Evolutionary conservation across 2,329 filamentous ascomycete genomes (phyloP), one percentile per base, ranked within the genome.

Genomic region (Fusarium piperis): DNA sequence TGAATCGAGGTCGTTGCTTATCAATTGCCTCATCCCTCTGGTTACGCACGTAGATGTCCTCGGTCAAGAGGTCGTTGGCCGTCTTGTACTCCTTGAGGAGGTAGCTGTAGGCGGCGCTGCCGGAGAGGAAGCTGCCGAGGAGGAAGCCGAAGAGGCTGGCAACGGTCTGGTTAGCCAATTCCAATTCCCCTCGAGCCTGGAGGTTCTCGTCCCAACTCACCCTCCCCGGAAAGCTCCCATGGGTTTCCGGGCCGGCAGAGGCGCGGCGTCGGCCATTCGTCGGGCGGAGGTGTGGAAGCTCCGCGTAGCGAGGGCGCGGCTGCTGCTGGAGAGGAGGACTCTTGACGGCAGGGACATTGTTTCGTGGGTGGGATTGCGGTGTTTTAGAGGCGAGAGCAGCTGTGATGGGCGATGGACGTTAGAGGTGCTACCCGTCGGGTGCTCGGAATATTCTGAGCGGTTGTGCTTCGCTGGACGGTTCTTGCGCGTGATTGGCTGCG

Each of bases 1-100:
- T 51, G 33, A 28, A 64, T 64, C 33, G 62, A 30, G 39, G 32
- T 18, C 35, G 13, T 28, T 44, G 16, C 48, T 35, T 55, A 44
- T 62, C 59, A 46, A 62, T 59, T 59, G 59, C 44, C 58, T 52
- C 35, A 23, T 65, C 59, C 41, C 39, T 33, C 41, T 65, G 61
- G 64, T 56, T 48, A 92, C 94, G 83, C 89, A 98, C 95, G 83
- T 95, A 95, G 81, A 98, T 97, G 83, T 98, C 95, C 84, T 97
- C 94, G 68, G 92, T 95, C 83, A 98, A 86, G 79, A 98, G 88
- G 84, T 97, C 93, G 85, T 98, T 98, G 75, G 94, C 93, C 46
- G 94, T 87, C 84, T 94, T 94, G 86, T 98, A 98, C 83, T 98
- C 95, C 80, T 95, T 91, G 76, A 98, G 85, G 74, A 97, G 89